Evolutionary conservation across 2,329 filamentous ascomycete genomes (phyloP), one percentile per base, ranked within the genome.

Genomic region (Catunica adiposa): DNA sequence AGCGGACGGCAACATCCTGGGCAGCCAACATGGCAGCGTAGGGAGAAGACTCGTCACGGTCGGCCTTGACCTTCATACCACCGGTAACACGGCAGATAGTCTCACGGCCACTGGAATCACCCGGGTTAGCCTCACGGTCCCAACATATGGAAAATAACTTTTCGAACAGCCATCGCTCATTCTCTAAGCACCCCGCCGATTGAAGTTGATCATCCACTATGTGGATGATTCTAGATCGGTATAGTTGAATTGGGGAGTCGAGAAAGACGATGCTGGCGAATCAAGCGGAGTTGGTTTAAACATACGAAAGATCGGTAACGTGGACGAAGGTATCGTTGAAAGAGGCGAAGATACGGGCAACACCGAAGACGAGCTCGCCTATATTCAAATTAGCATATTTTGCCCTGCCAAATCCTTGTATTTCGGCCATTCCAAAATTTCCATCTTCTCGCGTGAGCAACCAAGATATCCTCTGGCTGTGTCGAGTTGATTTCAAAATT

Each of bases 61-160:
- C 89, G 75, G 89, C 89, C 86, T 98, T 98, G 83, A 98, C 92
- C 83, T 98, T 98, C 92, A 98, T 98, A 71, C 94, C 94, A 79
- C 94, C 92, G 68, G 94, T 98, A 66, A 98, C 90, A 87, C 92
- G 89, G 83, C 83, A 87, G 79, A 98, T 96, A 77, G 94, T 98
- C 86, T 98, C 92, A 77, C 92, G 92, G 78, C 92, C 92, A 77
- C 87, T 94, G 78, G 72, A 79, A 81, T 80, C 76, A 81, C 75
- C 76, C 76, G 79, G 72, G 76, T 84, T 75, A 83, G 80, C 75
- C 74, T 76, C 8, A 31, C 22, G 25, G 29, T 29, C 51, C 48
- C 29, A 20, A 55, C 38, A 44, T 34, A 44, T 44, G 8, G 40
- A 44, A n/a, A 44, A 44, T 5, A 11, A 5, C 29, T 34, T 34